These are phyloP conservation scores for Quercus lobata DNA, from an alignment of 331 rosid species.

Conservation along the genomic window DNA sequence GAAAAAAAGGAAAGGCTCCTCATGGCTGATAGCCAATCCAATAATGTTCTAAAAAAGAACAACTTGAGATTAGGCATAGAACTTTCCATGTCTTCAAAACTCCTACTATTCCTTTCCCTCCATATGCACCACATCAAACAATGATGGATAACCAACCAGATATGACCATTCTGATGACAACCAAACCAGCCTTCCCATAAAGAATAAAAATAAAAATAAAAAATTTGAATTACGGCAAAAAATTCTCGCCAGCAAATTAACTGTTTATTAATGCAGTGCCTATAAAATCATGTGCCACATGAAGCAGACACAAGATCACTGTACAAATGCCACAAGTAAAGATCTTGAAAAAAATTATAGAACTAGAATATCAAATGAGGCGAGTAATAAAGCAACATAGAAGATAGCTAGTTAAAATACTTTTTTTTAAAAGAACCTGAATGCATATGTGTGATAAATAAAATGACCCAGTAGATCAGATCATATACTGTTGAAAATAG, in stretches of 20 bases:
- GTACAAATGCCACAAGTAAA: too few relatives aligned
- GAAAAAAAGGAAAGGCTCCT: too few relatives aligned
- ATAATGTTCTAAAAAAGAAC: too few relatives aligned
- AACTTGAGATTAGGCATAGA: too few relatives aligned
- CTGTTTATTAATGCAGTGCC: neutral
- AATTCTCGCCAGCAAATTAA: constrained; percentile 8
- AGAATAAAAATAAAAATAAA: neutral
- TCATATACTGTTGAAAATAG: neutral
- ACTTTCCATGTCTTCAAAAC: too few relatives aligned
- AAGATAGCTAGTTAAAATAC: neutral
- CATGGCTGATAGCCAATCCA: too few relatives aligned
- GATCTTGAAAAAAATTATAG: neutral
- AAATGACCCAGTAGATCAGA: neutral
- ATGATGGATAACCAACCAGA: too few relatives aligned
- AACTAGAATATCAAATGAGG: neutral
- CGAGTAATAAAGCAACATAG: neutral
- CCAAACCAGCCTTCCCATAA: too few relatives aligned
- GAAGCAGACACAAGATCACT: too few relatives aligned
- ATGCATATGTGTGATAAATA: neutral
- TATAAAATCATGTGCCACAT: neutral
- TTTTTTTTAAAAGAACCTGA: neutral
- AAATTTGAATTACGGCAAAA: neutral
- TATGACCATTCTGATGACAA: too few relatives aligned
- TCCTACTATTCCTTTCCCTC: too few relatives aligned
- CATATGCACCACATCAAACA: too few relatives aligned